Evolutionary conservation across 768 basidiomycete species (phyloP).

Genomic region (Termitomyces sp.): DNA sequence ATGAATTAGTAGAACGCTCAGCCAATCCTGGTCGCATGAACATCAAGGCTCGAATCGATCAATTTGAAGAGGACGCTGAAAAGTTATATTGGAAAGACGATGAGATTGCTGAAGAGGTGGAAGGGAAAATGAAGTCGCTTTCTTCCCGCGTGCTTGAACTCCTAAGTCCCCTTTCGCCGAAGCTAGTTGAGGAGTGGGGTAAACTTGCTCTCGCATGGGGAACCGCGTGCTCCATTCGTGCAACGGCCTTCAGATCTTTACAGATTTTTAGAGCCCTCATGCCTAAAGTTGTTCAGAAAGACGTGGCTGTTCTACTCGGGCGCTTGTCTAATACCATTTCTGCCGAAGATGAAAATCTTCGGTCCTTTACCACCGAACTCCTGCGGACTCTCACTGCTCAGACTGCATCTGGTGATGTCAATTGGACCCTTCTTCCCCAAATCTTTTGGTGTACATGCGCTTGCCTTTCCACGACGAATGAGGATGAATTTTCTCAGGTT

Average conservation of each 20-base stretch:
- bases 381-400: slow-evolving; percentile 67
- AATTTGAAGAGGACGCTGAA: slow-evolving; percentile 55
- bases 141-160: slow-evolving; percentile 61
- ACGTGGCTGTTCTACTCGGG: slow-evolving; percentile 75
- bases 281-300: slow-evolving; percentile 61
- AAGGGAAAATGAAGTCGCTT: slow-evolving; percentile 64
- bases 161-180: slow-evolving; percentile 62
- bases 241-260: slow-evolving; percentile 81
- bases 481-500: slow-evolving; percentile 69
- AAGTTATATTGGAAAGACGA: slow-evolving; percentile 68
- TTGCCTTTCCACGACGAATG: slow-evolving; percentile 76
- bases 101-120: slow-evolving; percentile 47
- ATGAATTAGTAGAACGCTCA: slow-evolving; percentile 60
- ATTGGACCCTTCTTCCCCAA: slow-evolving; percentile 64
- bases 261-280: slow-evolving; percentile 84
- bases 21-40: slow-evolving; percentile 38
- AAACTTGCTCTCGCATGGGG: slow-evolving; percentile 79
- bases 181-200: slow-evolving; percentile 73
- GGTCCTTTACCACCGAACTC: slow-evolving; percentile 79
- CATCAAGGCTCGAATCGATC: slow-evolving; percentile 44
- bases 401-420: slow-evolving; percentile 48
- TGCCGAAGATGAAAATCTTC: slow-evolving; percentile 68
- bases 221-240: slow-evolving; percentile 80
- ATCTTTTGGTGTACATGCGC: slow-evolving; percentile 86
- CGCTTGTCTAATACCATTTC: slow-evolving; percentile 82